Evolutionary conservation across 768 basidiomycete species (phyloP).

Genomic region (Leccinum uliginosum): DNA sequence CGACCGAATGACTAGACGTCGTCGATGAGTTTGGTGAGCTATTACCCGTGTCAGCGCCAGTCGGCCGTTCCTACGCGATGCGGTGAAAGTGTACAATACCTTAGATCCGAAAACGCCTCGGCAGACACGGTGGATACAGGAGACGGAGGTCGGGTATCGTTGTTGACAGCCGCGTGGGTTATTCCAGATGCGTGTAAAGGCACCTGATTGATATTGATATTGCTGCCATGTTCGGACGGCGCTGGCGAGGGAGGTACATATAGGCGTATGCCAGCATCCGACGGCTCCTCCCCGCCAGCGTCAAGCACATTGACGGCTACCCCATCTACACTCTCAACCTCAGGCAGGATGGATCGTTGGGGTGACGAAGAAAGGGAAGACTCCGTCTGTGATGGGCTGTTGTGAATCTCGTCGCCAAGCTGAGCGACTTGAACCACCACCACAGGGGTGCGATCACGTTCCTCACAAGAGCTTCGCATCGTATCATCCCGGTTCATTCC

Average conservation of each 20-base stretch:
- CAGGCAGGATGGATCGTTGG: not conserved
- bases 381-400: not conserved
- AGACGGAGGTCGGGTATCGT: slow-evolving; percentile 11
- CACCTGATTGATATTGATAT: not conserved
- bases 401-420: not conserved
- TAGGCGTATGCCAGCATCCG: not conserved
- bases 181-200: not conserved
- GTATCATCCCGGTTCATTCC: not conserved
- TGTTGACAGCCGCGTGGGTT: not conserved
- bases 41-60: not conserved
- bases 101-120: slow-evolving; percentile 13
- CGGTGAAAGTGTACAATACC: slow-evolving; percentile 3
- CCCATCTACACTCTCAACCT: not conserved
- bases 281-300: not conserved
- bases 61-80: not conserved
- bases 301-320: not conserved
- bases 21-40: slow-evolving; percentile 6
- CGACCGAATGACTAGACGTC: slow-evolving; percentile 22
- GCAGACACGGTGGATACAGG: slow-evolving; percentile 9
- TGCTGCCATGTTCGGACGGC: slow-evolving; percentile 28
- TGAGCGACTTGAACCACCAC: not conserved
- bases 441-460: not conserved
- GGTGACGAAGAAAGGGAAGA: not conserved
- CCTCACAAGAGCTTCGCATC: not conserved
- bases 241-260: slow-evolving; percentile 20